Base-by-base conservation (phyloP, 2,329 filamentous ascomycete species). In the Phaeophleospora eucalypticola region DNA sequence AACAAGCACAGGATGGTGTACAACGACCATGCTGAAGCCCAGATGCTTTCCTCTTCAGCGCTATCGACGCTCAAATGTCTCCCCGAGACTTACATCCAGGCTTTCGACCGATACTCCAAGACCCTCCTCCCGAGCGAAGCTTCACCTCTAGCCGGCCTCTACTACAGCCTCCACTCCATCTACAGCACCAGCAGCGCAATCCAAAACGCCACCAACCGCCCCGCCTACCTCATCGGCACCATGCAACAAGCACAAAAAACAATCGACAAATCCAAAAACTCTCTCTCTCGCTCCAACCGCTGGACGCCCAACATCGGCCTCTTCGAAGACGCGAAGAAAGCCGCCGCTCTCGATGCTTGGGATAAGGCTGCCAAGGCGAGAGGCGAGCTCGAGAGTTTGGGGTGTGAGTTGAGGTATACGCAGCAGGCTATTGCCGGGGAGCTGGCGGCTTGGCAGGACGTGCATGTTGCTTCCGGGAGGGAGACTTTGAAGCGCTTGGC, bases 371-470 rank as follows among this genome's bases (percentile, higher is more conserved):
- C 80, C 12, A 82, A 83, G 53, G 81, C 80, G 17, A 80, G 84
- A 53, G 69, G 76, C 15, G 88, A 96, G 63, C 79, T 87, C 9
- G 80, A 84, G 16, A 79, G 82, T 36, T 69, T 95, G n/a, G 84
- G 85, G 0, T 81, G 81, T 42, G 93, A 98, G 68, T 72, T 98
- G 45, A 75, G 89, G 41, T 95, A 93, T 67, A 95, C 90, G 39
- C 91, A 96, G 70, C 88, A 94, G 67, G 89, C 91, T 12, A 91
- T 97, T 18, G 91, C 94, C 4, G 79, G 82, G 1, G 93, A 98
- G 70, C 68, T 98, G 46, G 93, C 93, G 0, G 89, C 87, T 14
- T 98, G 93, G 89, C 90, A 95, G 62, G 89, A 94, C 34, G 81
- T 89, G 71, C 83, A 95, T 61, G 87, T 89, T 56, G 81, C 80